Evolutionary conservation across 805 yeast genomes (phyloP), one percentile per base, ranked within the genome.

Genomic region (Ogataea dorogensis): DNA sequence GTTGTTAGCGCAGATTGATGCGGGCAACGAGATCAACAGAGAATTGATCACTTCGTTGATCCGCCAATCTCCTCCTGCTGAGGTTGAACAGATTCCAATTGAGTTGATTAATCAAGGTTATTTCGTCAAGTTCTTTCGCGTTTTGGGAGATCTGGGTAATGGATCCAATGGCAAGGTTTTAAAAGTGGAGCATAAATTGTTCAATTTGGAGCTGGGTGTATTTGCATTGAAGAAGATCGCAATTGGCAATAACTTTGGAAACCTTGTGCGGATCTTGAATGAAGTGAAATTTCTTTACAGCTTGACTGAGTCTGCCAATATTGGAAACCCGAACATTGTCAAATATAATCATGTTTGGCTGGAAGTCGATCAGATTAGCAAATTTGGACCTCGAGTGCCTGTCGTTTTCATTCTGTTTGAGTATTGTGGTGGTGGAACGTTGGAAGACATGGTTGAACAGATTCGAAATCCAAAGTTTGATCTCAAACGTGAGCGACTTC

Each of bases 341-440:
- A 75, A 83, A 14, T 88, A 88, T 54, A 87, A 88, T 53, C 96
- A 88, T 59, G 96, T 87, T 17, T 88, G 96, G 96, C 58, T 88
- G 20, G 96, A 88, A 53, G 67, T 81, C 51, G 83, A 73, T 25
- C 58, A 64, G 13, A 54, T 72, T 18, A 65, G 72, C 29, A 64
- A 62, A 7, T 77, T 77, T 55, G 79, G 79, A 33, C 77, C 81
- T 22, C 58, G 68, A 49, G 63, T 81, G 38, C 69, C 82, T 25
- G 65, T 68, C 31, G 86, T 88, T 5, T 88, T 77, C 50, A 83
- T 88, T 7, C 63, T 88, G 10, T 91, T 85, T 57, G 95, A 88
- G 53, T 88, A 83, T 54, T 88, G 96, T 53, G 81, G 77, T 33
- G 95, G 95, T 11, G 96, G 96, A 0, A 86, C 86, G 26, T 59